phyloP scores from a whole-genome alignment of 2,329 filamentous ascomycete species.

The Oidium heveae region DNA sequence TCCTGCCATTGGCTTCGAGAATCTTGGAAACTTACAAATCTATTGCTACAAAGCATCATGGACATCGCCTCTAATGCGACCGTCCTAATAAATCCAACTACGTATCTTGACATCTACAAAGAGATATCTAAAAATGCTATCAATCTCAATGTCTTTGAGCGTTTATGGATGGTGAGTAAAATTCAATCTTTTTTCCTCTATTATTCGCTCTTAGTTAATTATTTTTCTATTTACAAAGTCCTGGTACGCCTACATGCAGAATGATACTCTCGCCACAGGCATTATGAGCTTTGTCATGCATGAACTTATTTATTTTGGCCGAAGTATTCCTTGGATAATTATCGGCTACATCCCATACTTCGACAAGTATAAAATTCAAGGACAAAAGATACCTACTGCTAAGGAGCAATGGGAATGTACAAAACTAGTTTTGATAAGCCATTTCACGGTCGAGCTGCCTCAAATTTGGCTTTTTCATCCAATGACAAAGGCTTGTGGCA shows the following conservation, averaged over 20 bases:
- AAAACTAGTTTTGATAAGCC: slow-evolving; percentile 70
- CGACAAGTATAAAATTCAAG: slow-evolving; percentile 85
- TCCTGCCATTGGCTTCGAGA: no score
- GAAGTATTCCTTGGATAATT: slow-evolving; percentile 68
- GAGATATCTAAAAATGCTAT: slow-evolving; percentile 52
- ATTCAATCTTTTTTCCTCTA: not conserved
- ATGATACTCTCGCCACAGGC: slow-evolving; percentile 84
- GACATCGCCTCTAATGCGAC: slow-evolving; percentile 10
- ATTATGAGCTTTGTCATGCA: slow-evolving; percentile 96
- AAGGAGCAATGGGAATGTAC: slow-evolving; percentile 91
- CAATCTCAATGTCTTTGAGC: slow-evolving; percentile 56
- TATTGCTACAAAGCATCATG: slow-evolving; percentile 3
- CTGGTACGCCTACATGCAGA: slow-evolving; percentile 97
- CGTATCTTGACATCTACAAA: slow-evolving; percentile 31
- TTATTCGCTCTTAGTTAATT: slow-evolving; percentile 1
- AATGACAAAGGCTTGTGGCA: slow-evolving; percentile 74
- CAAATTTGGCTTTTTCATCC: slow-evolving; percentile 99
- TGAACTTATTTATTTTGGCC: slow-evolving; percentile 83
- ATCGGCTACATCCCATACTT: slow-evolving; percentile 74
- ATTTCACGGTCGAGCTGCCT: slow-evolving; percentile 93
- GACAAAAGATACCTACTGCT: slow-evolving; percentile 62
- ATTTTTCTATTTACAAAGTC: slow-evolving; percentile 20
- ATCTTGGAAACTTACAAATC: no score
- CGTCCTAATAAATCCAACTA: slow-evolving; percentile 9
- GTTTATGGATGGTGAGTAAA: slow-evolving; percentile 54